Base-by-base conservation (phyloP, 2,329 filamentous ascomycete genomes). In the Metarhizium album region DNA sequence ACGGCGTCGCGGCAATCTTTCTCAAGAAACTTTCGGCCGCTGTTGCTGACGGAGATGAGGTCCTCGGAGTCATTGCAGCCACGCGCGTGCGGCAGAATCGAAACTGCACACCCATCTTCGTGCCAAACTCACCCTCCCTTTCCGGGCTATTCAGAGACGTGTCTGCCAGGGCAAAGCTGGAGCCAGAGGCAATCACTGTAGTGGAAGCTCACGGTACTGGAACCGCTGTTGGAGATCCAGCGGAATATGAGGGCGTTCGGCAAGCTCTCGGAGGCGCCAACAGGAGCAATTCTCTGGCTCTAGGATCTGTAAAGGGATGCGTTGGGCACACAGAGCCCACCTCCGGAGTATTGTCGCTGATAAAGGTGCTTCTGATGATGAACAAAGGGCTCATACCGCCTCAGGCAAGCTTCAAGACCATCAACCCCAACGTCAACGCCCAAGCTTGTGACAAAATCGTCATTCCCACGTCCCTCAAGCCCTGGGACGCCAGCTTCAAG, bases 171-270 rank as follows among this genome's bases (percentile, higher is more conserved):
- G 83, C 86, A 42, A 83, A 84, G 53, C 76, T 90, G 24, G 83
- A 90, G 59, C 84, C 87, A 2, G 76, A 81, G 49, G 84, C 89
- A 55, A 77, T 94, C 45, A 82, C 82, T 65, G 91, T 90, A 60
- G 84, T 93, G 5, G 88, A 94, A 67, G 89, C 91, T 81, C 88
- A 94, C 65, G 88, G 89, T 9, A 94, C 88, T 2, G 89, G 88
- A 42, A 94, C 88, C 0, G 86, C 91, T 64, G 87, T 86, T 40
- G 88, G 88, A 54, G 88, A 94, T 61, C 83, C 82, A 7, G 84
- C 82, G 5, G 88, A 94, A 65, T 86, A 93, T 2, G 88, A 85
- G 1, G 86, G 93, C 48, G 81, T 83, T 8, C 66, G 73, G 51
- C 2, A 47, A 50, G 5, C 56, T 59, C 74, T 74, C 14, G 70